Evolutionary conservation across 805 yeast genomes (phyloP).

Genomic region (Lipomyces kockii): DNA sequence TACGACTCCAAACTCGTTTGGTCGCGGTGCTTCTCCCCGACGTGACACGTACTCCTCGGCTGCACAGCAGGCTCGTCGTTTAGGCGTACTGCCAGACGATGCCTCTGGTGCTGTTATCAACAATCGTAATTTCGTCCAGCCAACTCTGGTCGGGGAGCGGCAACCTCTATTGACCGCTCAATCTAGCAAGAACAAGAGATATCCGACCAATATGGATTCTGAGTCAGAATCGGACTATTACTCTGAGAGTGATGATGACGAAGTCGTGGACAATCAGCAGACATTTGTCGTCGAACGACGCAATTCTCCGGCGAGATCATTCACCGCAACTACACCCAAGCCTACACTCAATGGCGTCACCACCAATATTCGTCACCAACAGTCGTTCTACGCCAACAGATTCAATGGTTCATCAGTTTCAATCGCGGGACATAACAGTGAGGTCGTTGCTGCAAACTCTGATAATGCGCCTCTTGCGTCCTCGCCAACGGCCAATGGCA

Average conservation of each 20-base stretch:
- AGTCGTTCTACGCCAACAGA: conserved; percentile 25
- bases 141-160: conserved; percentile 31
- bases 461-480: conserved; percentile 32
- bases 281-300: conserved; percentile 29
- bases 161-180: conserved; percentile 25
- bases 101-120: conserved; percentile 18
- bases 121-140: conserved; percentile 28
- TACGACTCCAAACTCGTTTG: conserved; percentile 8
- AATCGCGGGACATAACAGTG: conserved; percentile 32
- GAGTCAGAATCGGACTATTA: conserved; percentile 28
- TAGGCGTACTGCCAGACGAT: conserved; percentile 21
- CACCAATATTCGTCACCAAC: conserved; percentile 17
- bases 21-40: conserved; percentile 25
- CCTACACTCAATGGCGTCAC: background rate
- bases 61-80: conserved; percentile 16
- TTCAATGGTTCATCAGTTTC: conserved; percentile 24
- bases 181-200: conserved; percentile 5
- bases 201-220: conserved; percentile 20
- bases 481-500: conserved; percentile 14
- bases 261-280: conserved; percentile 33
- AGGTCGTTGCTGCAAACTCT: conserved; percentile 34
- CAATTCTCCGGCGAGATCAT: conserved; percentile 12
- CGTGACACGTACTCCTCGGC: conserved; percentile 28
- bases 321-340: conserved; percentile 3
- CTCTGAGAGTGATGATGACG: conserved; percentile 28